Conservation (phyloP, 371 early-diverging fungal species). For the Parasitella parasitica region DNA sequence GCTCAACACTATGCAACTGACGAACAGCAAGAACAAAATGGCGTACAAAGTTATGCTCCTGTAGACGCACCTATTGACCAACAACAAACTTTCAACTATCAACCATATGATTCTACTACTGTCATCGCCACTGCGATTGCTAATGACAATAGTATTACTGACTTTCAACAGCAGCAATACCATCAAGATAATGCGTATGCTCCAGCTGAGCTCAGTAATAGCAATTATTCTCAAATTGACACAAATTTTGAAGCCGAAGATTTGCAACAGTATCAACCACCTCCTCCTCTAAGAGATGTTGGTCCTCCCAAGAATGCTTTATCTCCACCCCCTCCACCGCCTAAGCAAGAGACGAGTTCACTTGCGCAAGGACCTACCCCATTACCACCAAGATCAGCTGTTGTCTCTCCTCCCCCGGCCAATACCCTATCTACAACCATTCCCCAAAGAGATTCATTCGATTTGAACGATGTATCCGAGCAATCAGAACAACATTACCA, state of each 20-base stretch:
- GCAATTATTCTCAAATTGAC: not conserved
- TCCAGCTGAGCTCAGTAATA: not conserved
- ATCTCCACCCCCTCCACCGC: not conserved
- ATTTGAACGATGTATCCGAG: not conserved
- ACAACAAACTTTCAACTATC: conserved; percentile 3
- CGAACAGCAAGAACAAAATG: conserved; percentile 1
- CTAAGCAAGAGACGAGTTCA: not conserved
- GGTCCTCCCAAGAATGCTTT: not conserved
- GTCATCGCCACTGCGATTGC: not conserved
- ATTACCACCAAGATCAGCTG: not conserved
- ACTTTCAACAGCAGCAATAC: not conserved
- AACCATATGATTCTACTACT: not conserved
- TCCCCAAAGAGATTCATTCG: not conserved
- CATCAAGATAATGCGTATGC: conserved; percentile 1
- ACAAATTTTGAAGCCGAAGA: conserved; percentile 1
- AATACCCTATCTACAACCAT: not conserved
- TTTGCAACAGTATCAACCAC: conserved; percentile 2
- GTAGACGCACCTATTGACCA: not conserved
- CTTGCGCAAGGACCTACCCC: not conserved
- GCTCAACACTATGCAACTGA: conserved; percentile 9
- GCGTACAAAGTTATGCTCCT: conserved; percentile 1
- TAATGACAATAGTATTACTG: not conserved
- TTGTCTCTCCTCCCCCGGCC: not conserved
- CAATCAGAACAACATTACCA: not conserved
- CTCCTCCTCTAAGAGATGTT: not conserved